phyloP scores from a whole-genome alignment of 2,329 filamentous ascomycete genomes.

The Aureobasidium sp. region DNA sequence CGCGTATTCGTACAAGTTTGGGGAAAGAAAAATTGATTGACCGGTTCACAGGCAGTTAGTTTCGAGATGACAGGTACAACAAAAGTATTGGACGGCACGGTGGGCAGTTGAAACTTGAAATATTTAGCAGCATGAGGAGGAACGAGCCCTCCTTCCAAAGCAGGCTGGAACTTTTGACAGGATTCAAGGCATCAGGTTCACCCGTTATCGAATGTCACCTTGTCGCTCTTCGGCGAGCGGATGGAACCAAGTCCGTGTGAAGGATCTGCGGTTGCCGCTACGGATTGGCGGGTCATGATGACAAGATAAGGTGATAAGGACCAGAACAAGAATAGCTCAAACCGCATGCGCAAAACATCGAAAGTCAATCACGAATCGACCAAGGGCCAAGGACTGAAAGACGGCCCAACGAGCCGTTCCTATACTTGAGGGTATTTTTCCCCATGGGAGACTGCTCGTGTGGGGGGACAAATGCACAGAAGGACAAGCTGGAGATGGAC shows the following conservation, averaged over 20 bases:
- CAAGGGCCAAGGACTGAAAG: neutral
- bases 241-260: neutral
- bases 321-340: constrained; percentile 3
- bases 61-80: neutral
- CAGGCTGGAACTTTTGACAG: neutral
- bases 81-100: neutral
- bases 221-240: neutral
- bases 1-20: neutral
- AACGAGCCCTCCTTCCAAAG: neutral
- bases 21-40: no score
- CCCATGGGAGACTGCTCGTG: neutral
- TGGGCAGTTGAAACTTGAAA: neutral
- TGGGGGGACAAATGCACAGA: neutral
- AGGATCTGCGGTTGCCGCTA: neutral
- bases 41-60: neutral
- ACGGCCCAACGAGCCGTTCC: neutral
- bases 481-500: neutral
- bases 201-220: neutral
- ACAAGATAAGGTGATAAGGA: neutral
- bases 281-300: neutral
- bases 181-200: neutral
- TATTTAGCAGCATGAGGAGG: neutral
- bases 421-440: neutral
- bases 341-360: constrained; percentile 1
- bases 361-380: constrained; percentile 2